Percentiles rank a stretch among this genome's conserved stretches.
phyloP scores from a whole-genome alignment of 2,329 filamentous ascomycete genomes.

The Neoascochyta sp. region DNA sequence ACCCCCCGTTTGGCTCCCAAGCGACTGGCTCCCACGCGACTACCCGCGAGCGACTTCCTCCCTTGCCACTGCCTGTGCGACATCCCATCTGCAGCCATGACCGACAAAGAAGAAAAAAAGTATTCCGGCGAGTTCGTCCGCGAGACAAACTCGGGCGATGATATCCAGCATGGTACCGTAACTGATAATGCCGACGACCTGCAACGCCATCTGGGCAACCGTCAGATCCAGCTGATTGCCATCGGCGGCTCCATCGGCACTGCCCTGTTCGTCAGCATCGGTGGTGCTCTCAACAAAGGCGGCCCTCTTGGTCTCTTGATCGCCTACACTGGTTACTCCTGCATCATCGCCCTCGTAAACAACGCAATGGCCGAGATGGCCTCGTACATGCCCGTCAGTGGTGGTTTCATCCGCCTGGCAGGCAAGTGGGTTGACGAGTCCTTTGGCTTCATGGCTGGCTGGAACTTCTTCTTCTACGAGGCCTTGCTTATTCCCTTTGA shows the following conservation, averaged over 20 bases:
- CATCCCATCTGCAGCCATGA: constrained; percentile 27
- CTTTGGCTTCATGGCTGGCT: constrained; percentile 55
- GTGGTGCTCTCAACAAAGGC: constrained; percentile 51
- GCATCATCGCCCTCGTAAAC: constrained; percentile 59
- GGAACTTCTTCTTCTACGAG: constrained; percentile 53
- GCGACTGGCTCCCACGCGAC: constrained; percentile 10
- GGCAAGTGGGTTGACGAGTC: constrained; percentile 65
- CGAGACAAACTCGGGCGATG: constrained; percentile 20
- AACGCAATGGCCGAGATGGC: constrained; percentile 65
- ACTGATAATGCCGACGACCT: constrained; percentile 37
- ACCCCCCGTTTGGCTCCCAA: constrained; percentile 7
- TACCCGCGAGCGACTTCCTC: constrained; percentile 3
- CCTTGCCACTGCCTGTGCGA: constrained; percentile 18
- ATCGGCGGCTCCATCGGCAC: constrained; percentile 43
- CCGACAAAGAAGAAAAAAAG: constrained; percentile 26
- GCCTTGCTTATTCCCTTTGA: constrained; percentile 51
- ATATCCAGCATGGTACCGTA: constrained; percentile 28
- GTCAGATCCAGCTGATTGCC: constrained; percentile 42
- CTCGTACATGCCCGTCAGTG: constrained; percentile 59
- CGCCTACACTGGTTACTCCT: constrained; percentile 56
- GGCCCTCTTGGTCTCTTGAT: constrained; percentile 55
- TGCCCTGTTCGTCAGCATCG: constrained; percentile 60
- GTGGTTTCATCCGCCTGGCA: constrained; percentile 62
- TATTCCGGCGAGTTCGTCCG: constrained; percentile 31
- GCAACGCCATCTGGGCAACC: constrained; percentile 39